Evolutionary conservation across 805 yeast genomes (phyloP).

Genomic region (Suhomyces xylopsoci): DNA sequence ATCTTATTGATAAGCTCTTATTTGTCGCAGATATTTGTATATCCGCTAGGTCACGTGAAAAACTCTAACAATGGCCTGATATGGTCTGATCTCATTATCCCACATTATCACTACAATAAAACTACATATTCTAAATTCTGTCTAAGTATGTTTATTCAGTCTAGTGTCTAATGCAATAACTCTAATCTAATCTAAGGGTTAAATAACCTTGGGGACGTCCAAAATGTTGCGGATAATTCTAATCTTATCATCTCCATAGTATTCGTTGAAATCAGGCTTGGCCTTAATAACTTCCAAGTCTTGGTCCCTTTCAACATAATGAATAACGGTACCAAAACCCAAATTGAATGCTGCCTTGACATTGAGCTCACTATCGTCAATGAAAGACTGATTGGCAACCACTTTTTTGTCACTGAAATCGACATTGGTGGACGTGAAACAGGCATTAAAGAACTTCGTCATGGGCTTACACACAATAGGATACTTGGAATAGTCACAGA

Average conservation of each 20-base stretch:
- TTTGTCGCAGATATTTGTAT: not conserved
- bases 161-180: not conserved
- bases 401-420: conserved; percentile 28
- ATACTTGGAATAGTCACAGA: conserved; percentile 75
- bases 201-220: conserved; percentile 35
- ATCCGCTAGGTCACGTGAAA: not conserved
- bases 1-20: not conserved
- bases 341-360: conserved; percentile 66
- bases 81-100: not conserved
- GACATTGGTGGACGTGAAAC: conserved; percentile 64
- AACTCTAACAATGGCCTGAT: not conserved
- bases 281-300: conserved; percentile 38
- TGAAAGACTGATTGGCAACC: conserved; percentile 56
- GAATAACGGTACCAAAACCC: conserved; percentile 72
- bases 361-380: conserved; percentile 85
- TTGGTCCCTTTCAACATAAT: conserved; percentile 68
- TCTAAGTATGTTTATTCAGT: not conserved
- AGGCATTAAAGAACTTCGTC: conserved; percentile 59
- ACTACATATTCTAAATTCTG: not conserved
- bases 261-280: conserved; percentile 29
- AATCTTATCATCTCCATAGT: conserved; percentile 40
- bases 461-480: conserved; percentile 90
- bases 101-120: no score
- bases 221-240: conserved; percentile 54
- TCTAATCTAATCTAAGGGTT: not conserved